Conservation (phyloP, 164 flowering plant species). For the Stephania japonica region DNA sequence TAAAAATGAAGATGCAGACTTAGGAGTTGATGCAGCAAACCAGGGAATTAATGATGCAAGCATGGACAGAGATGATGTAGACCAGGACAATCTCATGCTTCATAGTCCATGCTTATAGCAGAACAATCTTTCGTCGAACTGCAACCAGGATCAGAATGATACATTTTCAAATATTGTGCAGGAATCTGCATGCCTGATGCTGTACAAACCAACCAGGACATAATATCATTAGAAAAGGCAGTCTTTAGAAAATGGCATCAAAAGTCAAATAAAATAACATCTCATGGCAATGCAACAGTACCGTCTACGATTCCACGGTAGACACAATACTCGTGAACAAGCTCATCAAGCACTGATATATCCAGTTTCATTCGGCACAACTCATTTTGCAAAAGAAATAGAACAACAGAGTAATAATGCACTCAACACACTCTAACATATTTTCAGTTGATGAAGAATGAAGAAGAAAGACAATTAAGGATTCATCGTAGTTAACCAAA, state of each 20-base stretch:
- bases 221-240: slow-evolving; percentile 2
- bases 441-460: neutral
- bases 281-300: slow-evolving; percentile 26
- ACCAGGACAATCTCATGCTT: too few species aligned
- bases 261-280: slow-evolving; percentile 16
- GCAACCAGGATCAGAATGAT: slow-evolving; percentile 30
- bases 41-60: too few species aligned
- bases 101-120: slow-evolving; percentile 33
- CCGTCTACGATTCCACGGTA: slow-evolving; percentile 91
- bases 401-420: neutral
- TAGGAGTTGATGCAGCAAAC: too few species aligned
- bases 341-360: slow-evolving; percentile 73
- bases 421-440: neutral
- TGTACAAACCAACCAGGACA: slow-evolving; percentile 13
- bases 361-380: slow-evolving; percentile 80
- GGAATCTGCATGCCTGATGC: slow-evolving; percentile 25
- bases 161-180: slow-evolving; percentile 20
- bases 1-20: too few species aligned
- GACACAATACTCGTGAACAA: slow-evolving; percentile 89
- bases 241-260: neutral
- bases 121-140: slow-evolving; percentile 34
- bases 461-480: neutral
- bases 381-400: slow-evolving; percentile 61
- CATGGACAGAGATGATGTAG: too few species aligned
- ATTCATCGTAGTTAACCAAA: neutral